Evolutionary conservation across 768 basidiomycete species (phyloP), one percentile per base, ranked within the genome.

Genomic region (Rhodotorula graminis): DNA sequence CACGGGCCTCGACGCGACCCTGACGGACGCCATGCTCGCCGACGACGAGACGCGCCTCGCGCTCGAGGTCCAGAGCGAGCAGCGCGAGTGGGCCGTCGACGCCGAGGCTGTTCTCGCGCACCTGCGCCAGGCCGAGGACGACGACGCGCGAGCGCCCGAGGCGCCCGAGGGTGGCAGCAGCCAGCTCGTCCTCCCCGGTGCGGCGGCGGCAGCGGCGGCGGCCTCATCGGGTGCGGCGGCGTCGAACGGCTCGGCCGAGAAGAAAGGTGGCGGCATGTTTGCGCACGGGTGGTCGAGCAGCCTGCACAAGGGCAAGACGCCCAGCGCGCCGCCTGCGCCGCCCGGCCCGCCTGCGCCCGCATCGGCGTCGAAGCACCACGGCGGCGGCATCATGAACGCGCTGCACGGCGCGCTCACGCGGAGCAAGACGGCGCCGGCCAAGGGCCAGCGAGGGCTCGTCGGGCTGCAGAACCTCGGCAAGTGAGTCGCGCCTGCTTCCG

Each of bases 181-280:
- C 10, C 58, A 40, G 40, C 16, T 18, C 37, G 37, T 37, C 25
- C 47, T 18, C 37, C 33, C 31, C 11, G 90, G 89, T 77, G 83
- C 82, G 49, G 89, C 89, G 78, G 89, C 88, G 67, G 64, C 71
- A 11, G 56, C 25, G 10, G 27, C 11, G 37, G 50, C 37, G 49
- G 42, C n/a, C 6, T 46, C 44, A n/a, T n/a, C n/a, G n/a, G n/a
- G n/a, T n/a, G n/a, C n/a, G n/a, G n/a, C n/a, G 44, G 14, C 44
- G 44, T 46, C 44, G 44, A 46, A 37, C 18, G 44, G 44, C 55
- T 42, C 29, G 3, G 46, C 50, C 49, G 31, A 42, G 40, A 42
- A 65, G 49, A 42, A 61, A 49, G 64, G 65, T 31, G n/a, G 21
- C 31, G 66, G 62, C 11, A 19, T 71, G 16, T 75, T 75, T 47